Evolutionary conservation across 2,329 filamentous ascomycete species (phyloP), one percentile per base, ranked within the genome.

Genomic region (Cladosporium sp.): DNA sequence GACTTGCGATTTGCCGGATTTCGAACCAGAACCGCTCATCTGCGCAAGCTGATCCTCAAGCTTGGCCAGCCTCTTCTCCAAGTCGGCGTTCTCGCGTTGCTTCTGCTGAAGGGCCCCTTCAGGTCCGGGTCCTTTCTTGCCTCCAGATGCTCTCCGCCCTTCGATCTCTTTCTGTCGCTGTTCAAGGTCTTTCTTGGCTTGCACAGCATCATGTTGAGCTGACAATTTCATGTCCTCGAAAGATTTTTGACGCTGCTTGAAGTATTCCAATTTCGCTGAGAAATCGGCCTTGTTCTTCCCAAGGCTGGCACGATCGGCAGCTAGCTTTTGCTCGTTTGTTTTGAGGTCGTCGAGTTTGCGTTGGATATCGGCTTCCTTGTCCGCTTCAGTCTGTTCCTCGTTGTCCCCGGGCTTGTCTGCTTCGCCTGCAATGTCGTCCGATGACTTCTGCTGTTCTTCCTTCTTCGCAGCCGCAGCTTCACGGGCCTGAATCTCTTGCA

Each of bases 281-380:
- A 57, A 40, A 24, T 49, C 45, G 20, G 35, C 13, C 28, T 57
- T 49, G 44, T 20, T 17, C 8, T 55, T 47, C 7, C 34, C 40
- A 19, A 55, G 40, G 24, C 25, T 42, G 15, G 52, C 52, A 15
- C 52, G 52, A 15, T 55, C 40, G 20, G 52, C 45, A 4, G 36
- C 55, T 4, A 44, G 5, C 17, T 51, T 51, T 10, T 57, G 45
- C 20, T 42, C 47, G 4, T 32, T 45, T 1, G 40, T 19, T n/a
- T 55, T 55, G 40, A 44, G 36, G 12, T 57, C 24, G 37, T 57
- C 47, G 12, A 57, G 55, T 28, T 51, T 39, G 32, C 55, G 45
- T 19, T 57, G 55, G 15, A 45, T 25, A 7, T 57, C 47, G 20
- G 45, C 45, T 9, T 35, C 45, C 39, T 57, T 51, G 7, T 51